Evolutionary conservation across 495 filamentous ascomycete species (phyloP).

Genomic region (Durotheca rogersii): DNA sequence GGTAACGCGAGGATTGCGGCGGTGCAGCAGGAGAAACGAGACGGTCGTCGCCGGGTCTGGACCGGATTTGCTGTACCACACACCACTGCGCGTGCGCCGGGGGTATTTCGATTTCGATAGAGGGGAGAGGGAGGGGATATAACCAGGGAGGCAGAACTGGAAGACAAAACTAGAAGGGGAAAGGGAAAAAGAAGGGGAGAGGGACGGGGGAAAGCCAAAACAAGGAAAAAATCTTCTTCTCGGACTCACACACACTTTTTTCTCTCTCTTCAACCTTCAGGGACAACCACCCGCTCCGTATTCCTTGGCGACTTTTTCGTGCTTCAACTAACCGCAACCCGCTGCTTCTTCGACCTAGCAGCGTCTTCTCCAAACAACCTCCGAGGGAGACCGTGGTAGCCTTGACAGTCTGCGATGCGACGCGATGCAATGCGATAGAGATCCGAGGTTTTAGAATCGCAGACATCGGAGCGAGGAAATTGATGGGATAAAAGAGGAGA

Average conservation of each 20-base stretch:
- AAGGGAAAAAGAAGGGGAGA: background rate
- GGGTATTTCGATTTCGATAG: conserved; percentile 13
- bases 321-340: conserved; percentile 27
- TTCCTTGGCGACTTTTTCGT: conserved; percentile 10
- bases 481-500: conserved; percentile 21
- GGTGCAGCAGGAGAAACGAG: conserved; percentile 13
- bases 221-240: conserved; percentile 6
- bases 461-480: conserved; percentile 13
- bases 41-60: conserved; percentile 7
- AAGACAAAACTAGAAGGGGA: background rate
- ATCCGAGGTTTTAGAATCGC: conserved; percentile 24
- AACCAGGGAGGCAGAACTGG: background rate
- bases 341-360: conserved; percentile 26
- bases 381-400: conserved; percentile 8
- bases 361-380: conserved; percentile 32
- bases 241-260: conserved; percentile 11
- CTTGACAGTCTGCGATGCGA: conserved; percentile 17
- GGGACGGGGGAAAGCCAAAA: background rate
- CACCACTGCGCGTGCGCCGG: conserved; percentile 23
- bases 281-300: conserved; percentile 5
- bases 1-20: conserved; percentile 8
- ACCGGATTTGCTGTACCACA: conserved; percentile 33
- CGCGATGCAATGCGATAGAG: conserved; percentile 17
- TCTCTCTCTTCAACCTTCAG: conserved; percentile 18
- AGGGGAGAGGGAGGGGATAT: background rate